phyloP scores from a whole-genome alignment of 306 rosid genomes.

The barrel medic (Medicago truncatula) region DNA sequence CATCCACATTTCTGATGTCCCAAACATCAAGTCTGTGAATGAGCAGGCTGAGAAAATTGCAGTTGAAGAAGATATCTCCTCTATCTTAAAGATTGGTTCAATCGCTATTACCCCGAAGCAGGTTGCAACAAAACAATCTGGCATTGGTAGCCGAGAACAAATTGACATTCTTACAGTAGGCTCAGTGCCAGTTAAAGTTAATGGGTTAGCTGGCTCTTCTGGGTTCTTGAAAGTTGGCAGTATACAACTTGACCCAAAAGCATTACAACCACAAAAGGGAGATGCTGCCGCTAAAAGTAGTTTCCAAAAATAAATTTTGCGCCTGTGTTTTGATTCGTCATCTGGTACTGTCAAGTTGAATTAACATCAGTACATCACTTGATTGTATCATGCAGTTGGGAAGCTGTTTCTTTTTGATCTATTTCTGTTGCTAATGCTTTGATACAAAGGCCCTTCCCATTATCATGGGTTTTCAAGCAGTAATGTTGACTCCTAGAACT shows the following conservation, averaged over 20 bases:
- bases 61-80: conserved; percentile 46
- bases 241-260: conserved; percentile 67
- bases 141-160: conserved; percentile 41
- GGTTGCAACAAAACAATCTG: conserved; percentile 46
- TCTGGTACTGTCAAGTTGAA: conserved; percentile 32
- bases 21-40: conserved; percentile 28
- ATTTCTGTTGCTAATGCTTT: conserved; percentile 32
- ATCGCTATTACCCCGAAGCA: conserved; percentile 59
- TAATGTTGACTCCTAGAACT: neutral
- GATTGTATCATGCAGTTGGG: conserved; percentile 25
- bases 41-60: conserved; percentile 44
- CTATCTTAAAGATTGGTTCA: conserved; percentile 69
- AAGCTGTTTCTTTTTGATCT: conserved; percentile 30
- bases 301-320: conserved; percentile 34
- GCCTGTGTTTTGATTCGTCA: conserved; percentile 7
- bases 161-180: conserved; percentile 70
- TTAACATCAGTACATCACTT: conserved; percentile 21
- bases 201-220: conserved; percentile 51
- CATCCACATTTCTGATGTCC: conserved; percentile 40
- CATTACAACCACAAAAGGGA: conserved; percentile 49
- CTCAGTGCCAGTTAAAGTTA: conserved; percentile 67
- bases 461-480: conserved; percentile 13
- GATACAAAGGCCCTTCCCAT: conserved; percentile 32
- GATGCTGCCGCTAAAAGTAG: conserved; percentile 44
- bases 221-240: conserved; percentile 75